A percentile compares a stretch with the other conserved stretches of the same genome.
phyloP scores from a whole-genome alignment of 352 stramenopile species.

The Phytophthora meadii region DNA sequence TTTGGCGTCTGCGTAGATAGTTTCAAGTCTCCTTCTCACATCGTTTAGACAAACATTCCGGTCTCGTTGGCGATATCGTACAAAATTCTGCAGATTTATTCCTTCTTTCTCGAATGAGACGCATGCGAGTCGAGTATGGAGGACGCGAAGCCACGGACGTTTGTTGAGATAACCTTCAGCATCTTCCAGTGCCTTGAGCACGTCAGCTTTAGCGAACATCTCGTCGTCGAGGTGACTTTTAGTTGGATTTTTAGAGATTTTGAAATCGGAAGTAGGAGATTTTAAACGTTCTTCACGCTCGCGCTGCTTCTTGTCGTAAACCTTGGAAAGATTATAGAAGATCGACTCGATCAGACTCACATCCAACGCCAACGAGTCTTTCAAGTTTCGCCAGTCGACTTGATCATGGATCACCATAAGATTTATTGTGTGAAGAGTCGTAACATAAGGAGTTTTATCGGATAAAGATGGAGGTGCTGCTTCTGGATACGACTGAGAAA shows the following conservation, averaged over 20 bases:
- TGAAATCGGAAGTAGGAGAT: not conserved
- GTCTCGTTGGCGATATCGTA: conserved; percentile 58
- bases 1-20: conserved; percentile 47
- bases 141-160: conserved; percentile 57
- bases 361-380: conserved; percentile 56
- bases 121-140: conserved; percentile 64
- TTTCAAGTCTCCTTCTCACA: conserved; percentile 29
- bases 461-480: conserved; percentile 51
- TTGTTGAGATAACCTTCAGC: conserved; percentile 55
- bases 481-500: conserved; percentile 70
- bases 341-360: conserved; percentile 8
- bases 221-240: conserved; percentile 43
- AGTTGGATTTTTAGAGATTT: not conserved
- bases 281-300: conserved; percentile 14
- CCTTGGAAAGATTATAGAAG: conserved; percentile 43
- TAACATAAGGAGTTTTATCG: conserved; percentile 5
- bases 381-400: conserved; percentile 58
- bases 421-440: no score
- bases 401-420: conserved; percentile 49
- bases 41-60: conserved; percentile 45
- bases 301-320: conserved; percentile 29
- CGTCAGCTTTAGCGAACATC: conserved; percentile 64
- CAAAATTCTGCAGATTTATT: conserved; percentile 50
- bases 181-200: conserved; percentile 55
- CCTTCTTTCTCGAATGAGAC: conserved; percentile 67